A percentile compares a stretch with the other conserved stretches of the same genome.
Conservation (phyloP, 2,329 filamentous ascomycete genomes). For the Aspergillus niger region DNA sequence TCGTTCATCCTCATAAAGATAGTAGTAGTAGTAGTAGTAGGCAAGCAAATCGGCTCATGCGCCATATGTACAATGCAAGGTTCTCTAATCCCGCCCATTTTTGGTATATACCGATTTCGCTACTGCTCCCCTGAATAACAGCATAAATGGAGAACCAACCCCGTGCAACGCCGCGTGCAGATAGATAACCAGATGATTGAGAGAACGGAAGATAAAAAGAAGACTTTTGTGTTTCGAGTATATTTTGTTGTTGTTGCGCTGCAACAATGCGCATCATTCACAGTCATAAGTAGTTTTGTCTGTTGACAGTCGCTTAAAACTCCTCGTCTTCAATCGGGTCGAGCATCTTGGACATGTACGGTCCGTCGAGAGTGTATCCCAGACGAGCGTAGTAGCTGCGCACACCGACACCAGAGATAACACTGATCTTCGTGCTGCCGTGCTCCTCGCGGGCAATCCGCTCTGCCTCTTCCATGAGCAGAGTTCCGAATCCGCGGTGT, state of each 20-base stretch:
- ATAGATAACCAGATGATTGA: background rate
- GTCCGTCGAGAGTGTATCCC: constrained; percentile 90
- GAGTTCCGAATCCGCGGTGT: constrained; percentile 93
- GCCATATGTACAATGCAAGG: constrained; percentile 2
- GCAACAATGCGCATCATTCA: background rate
- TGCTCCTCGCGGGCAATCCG: constrained; percentile 93
- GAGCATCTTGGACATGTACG: constrained; percentile 66
- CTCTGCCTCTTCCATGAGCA: constrained; percentile 98
- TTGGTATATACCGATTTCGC: constrained; percentile 1
- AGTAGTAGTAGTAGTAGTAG: background rate
- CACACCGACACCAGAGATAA: constrained; percentile 97
- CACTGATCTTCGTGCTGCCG: constrained; percentile 88
- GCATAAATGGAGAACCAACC: background rate
- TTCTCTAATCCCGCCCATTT: background rate
- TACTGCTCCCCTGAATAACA: background rate
- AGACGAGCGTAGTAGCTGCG: constrained; percentile 92
- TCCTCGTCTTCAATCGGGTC: constrained; percentile 43
- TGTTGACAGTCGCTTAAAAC: background rate
- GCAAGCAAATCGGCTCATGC: background rate
- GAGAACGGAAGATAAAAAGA: background rate
- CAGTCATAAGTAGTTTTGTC: too few species aligned
- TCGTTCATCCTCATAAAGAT: background rate
- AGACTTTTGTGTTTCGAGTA: background rate
- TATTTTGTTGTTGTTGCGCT: background rate
- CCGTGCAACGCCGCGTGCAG: background rate